Evolutionary conservation across 371 early-diverging fungal genomes (phyloP), one percentile per base, ranked within the genome.

Genomic region (Apophysomyces elegans): DNA sequence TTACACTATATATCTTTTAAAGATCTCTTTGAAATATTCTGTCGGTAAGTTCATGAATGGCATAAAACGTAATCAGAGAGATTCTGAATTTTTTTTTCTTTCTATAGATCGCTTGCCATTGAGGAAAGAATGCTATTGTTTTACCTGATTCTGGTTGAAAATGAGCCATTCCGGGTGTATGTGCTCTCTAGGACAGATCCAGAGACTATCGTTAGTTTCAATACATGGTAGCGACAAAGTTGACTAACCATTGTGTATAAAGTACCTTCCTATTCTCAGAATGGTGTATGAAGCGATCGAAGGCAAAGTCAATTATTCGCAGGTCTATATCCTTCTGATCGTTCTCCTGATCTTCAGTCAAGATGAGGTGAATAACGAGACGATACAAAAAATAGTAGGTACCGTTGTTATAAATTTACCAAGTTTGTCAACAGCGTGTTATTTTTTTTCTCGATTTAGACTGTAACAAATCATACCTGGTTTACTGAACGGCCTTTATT

Each of bases 111-210:
- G 45, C 62, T 92, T n/a, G 75, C 79, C 18, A 61, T 74, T 43
- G 93, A 92, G 67, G 91, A 90, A 68, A 83, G 81, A 7, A 84
- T 86, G 69, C 61, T 91, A 16, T 63, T 93, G 11, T 78, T 93
- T 62, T 91, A 93, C 64, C 68, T 85, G n/a, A 76, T 91, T 32
- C 64, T 93, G 47, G 77, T 88, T 5, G 88, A 88, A 62, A 93
- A 91, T 63, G 85, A 85, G 16, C 72, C 82, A 7, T 93, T 93
- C 66, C 72, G 89, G 18, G 87, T 86, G 1, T 93, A 90, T 76
- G 87, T 91, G 3, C 68, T 93, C 35, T 93, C 91, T 4, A 76
- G 91, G 37, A 90, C 89, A 0, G 93, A 93, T 67, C 91, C 90
- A 9, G 93, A 93, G 62, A 87, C 86, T 2, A 77, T 93, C 70